Evolutionary conservation across 768 basidiomycete species (phyloP).

Genomic region (Cyclocybe aegerita): DNA sequence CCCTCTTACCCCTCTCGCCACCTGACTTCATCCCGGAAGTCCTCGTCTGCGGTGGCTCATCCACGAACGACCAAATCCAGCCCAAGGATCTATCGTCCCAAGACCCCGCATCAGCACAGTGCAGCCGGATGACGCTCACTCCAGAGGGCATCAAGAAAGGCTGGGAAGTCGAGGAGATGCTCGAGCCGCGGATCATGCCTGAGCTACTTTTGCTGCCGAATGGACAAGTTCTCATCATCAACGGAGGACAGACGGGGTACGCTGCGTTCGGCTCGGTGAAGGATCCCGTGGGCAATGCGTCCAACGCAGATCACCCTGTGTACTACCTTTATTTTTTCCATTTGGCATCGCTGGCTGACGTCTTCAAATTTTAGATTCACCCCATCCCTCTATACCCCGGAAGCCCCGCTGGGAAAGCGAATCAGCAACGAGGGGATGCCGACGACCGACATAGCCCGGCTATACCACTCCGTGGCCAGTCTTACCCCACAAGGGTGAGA

Average conservation of each 20-base stretch:
- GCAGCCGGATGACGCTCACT: slow-evolving; percentile 40
- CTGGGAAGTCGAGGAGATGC: slow-evolving; percentile 46
- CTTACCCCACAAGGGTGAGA: slow-evolving; percentile 51
- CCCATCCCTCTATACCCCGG: slow-evolving; percentile 50
- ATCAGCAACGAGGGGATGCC: slow-evolving; percentile 49
- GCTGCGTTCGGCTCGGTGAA: slow-evolving; percentile 36
- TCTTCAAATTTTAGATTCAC: slow-evolving; percentile 22
- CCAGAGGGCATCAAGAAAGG: slow-evolving; percentile 40
- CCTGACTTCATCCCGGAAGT: slow-evolving; percentile 41
- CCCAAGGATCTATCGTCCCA: slow-evolving; percentile 35
- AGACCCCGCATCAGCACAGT: slow-evolving; percentile 42
- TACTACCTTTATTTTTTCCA: slow-evolving; percentile 9
- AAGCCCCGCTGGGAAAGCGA: slow-evolving; percentile 38
- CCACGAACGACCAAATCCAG: slow-evolving; percentile 26
- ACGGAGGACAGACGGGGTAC: slow-evolving; percentile 42
- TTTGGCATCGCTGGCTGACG: background rate
- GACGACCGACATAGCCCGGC: slow-evolving; percentile 42
- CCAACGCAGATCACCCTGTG: slow-evolving; percentile 32
- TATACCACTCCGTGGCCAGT: slow-evolving; percentile 65
- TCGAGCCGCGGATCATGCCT: slow-evolving; percentile 37
- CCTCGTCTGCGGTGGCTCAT: slow-evolving; percentile 45
- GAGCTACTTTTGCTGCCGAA: slow-evolving; percentile 42
- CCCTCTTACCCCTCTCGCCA: slow-evolving; percentile 32
- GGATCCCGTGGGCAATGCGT: slow-evolving; percentile 22
- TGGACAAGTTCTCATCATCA: slow-evolving; percentile 42